Percentiles rank a stretch among this genome's conserved stretches.
Evolutionary conservation across 2,329 filamentous ascomycete genomes (phyloP).

Genomic region (Nigrospora osmanthi): DNA sequence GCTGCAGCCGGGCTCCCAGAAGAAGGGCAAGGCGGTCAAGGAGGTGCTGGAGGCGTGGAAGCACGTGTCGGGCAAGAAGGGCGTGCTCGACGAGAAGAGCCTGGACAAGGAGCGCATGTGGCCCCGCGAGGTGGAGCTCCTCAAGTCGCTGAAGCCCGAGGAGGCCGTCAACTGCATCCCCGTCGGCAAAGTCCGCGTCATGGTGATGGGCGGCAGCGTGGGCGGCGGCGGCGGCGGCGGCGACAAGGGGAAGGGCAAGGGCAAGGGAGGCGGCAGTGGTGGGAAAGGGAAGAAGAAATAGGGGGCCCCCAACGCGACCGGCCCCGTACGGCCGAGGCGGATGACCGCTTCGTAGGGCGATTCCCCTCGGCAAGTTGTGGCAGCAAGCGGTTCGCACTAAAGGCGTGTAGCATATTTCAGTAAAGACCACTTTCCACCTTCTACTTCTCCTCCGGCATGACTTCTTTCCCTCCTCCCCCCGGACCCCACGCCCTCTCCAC

Average conservation of each 20-base stretch:
- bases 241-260: constrained; percentile 20
- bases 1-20: constrained; percentile 78
- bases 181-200: constrained; percentile 71
- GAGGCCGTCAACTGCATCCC: constrained; percentile 77
- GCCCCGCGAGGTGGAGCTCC: constrained; percentile 77
- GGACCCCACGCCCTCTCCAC: too few species aligned
- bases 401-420: too few species aligned
- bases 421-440: too few species aligned
- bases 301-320: not conserved
- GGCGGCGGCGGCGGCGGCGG: constrained; percentile 33
- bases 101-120: constrained; percentile 69
- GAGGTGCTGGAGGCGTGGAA: constrained; percentile 84
- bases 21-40: constrained; percentile 91
- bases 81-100: constrained; percentile 51
- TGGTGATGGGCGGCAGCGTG: constrained; percentile 56
- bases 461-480: too few species aligned
- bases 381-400: too few species aligned
- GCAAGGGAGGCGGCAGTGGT: constrained; percentile 25
- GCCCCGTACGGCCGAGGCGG: too few species aligned
- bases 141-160: constrained; percentile 72
- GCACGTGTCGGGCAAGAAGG: constrained; percentile 49
- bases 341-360: too few species aligned
- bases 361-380: too few species aligned
- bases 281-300: constrained; percentile 37
- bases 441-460: too few species aligned